Percentiles rank a stretch among this genome's conserved stretches.
phyloP scores from a whole-genome alignment of 108 stramenopile genomes.

The Fistulifera pelliculosa region DNA sequence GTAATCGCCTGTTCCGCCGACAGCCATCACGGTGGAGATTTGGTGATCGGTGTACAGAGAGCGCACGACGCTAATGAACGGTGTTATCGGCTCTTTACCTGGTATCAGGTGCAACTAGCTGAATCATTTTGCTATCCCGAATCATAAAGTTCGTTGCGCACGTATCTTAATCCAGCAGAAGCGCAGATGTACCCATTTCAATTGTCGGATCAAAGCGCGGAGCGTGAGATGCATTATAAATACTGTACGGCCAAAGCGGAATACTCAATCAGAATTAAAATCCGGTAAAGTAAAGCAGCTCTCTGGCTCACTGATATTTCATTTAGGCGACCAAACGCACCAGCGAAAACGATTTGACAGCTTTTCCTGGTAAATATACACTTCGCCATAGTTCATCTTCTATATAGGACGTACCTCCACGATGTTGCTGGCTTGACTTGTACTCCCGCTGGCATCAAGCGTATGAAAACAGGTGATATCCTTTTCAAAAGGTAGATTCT shows the following conservation, averaged over 20 bases:
- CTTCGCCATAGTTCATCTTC: no score
- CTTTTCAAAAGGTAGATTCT: slow-evolving; percentile 86
- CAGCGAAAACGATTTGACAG: background rate
- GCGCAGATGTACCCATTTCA: no score
- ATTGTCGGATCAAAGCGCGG: slow-evolving; percentile 93
- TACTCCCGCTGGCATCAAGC: slow-evolving; percentile 86
- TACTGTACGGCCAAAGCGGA: slow-evolving; percentile 6
- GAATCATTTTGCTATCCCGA: slow-evolving; percentile 92
- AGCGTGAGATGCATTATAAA: slow-evolving; percentile 46
- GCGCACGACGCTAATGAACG: slow-evolving; percentile 82
- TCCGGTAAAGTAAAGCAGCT: background rate
- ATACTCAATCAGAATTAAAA: slow-evolving; percentile 65
- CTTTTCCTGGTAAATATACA: no score
- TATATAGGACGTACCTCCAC: no score
- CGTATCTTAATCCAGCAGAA: no score
- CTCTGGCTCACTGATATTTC: background rate
- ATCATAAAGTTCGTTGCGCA: no score
- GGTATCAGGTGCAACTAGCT: slow-evolving; percentile 81
- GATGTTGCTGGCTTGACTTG: slow-evolving; percentile 75
- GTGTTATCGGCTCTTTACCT: slow-evolving; percentile 96
- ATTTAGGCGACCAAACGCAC: background rate
- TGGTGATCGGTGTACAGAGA: slow-evolving; percentile 68
- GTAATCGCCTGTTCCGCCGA: slow-evolving; percentile 93
- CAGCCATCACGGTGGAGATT: slow-evolving; percentile 83
- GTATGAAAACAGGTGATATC: slow-evolving; percentile 75